Evolutionary conservation across 371 early-diverging fungal genomes (phyloP), one percentile per base, ranked within the genome.

Genomic region (Mycotypha africana): DNA sequence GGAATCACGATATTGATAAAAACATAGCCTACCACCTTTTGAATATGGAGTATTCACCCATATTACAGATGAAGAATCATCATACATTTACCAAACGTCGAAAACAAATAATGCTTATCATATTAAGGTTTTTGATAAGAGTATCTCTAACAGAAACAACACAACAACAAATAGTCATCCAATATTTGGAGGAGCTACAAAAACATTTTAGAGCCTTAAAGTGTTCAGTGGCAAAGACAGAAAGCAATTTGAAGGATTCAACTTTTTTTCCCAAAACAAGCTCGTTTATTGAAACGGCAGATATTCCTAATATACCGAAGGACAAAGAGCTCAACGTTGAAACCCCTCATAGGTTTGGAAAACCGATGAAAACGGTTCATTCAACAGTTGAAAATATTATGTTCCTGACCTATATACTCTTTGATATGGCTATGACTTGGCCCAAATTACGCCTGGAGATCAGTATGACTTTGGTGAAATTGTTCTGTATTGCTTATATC

Each of bases 341-440:
- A n/a, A n/a, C n/a, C n/a, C n/a, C n/a, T n/a, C n/a, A n/a, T n/a
- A n/a, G n/a, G n/a, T n/a, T n/a, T n/a, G n/a, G 9, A 37, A 14
- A 19, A 26, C 6, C 23, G 15, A 28, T 25, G 10, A 7, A 6
- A 14, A 2, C 17, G 6, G 26, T 21, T 15, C n/a, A n/a, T n/a
- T n/a, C n/a, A n/a, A n/a, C n/a, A n/a, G 38, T 42, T 2, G 38
- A 41, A 25, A 54, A 65, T 34, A 20, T 46, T 2, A 15, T 56
- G 6, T 62, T 69, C n/a, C 38, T 44, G 35, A 37, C 39, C 14
- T 69, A 53, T 30, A 22, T 70, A 2, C 33, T 70, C 20, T 45
- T 70, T 0, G 66, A 63, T 45, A 40, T 38, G 4, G 58, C 57
- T 1, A 19, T 39, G 6, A 21, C 26, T 2, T 65, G 66, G 60